A percentile compares a stretch with the other conserved stretches of the same genome.
Evolutionary conservation across 345 rosid genomes (phyloP).

Genomic region (Eucalyptus curtisii): DNA sequence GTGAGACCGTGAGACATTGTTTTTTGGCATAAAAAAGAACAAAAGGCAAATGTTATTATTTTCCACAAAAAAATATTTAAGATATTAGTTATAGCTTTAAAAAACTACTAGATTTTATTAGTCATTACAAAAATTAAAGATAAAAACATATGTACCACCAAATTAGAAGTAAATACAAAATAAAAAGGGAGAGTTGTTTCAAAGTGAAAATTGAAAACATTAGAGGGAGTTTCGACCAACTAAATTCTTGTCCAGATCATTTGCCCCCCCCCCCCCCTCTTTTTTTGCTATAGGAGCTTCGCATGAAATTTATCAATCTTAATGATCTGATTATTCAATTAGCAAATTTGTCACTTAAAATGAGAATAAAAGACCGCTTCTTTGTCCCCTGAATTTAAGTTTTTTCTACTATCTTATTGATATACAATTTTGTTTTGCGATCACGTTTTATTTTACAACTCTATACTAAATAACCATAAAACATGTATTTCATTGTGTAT

Average conservation of each 20-base stretch:
- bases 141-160: neutral
- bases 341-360: neutral
- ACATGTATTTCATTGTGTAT: fast-evolving
- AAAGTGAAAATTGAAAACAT: neutral
- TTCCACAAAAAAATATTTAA: neutral
- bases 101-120: no score
- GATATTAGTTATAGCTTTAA: no score
- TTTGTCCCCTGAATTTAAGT: neutral
- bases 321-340: neutral
- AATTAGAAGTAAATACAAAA: no score
- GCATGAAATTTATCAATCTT: neutral
- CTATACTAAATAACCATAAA: neutral
- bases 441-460: neutral
- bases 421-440: neutral
- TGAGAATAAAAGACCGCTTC: neutral
- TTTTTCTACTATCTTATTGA: neutral
- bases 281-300: neutral
- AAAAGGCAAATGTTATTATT: neutral
- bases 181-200: fast-evolving
- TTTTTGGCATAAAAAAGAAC: neutral
- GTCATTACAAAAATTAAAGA: neutral
- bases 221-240: neutral
- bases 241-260: neutral
- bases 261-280: fast-evolving
- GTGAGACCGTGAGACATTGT: neutral